Evolutionary conservation across 257 asterid species (phyloP).

Genomic region (Thymus quinquecostatus): DNA sequence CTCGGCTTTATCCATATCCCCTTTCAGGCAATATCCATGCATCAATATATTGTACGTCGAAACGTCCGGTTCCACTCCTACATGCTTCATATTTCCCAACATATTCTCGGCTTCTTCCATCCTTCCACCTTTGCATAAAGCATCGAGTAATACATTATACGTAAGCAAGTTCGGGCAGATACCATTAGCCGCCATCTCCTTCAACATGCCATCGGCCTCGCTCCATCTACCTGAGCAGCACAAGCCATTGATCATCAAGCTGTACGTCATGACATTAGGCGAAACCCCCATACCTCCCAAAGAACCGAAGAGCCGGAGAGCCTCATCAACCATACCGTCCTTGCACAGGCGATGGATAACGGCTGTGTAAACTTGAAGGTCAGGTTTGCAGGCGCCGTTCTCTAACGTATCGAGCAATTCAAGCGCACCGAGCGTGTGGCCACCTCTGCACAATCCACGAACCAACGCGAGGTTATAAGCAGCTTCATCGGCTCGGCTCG

Average conservation of each 20-base stretch:
- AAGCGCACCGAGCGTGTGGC: too few relatives aligned
- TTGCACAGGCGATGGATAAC: not conserved
- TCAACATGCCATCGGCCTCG: not conserved
- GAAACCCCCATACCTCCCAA: not conserved
- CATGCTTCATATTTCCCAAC: too few relatives aligned
- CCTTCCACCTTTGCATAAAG: not conserved
- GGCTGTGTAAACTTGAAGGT: not conserved
- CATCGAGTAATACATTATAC: not conserved
- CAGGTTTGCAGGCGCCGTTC: not conserved
- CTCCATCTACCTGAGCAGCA: not conserved
- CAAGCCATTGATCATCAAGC: not conserved
- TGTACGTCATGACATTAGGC: not conserved
- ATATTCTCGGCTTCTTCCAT: not conserved
- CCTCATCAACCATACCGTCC: not conserved
- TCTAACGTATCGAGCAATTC: not conserved
- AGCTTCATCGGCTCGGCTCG: not conserved
- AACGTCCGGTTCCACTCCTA: not conserved
- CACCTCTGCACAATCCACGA: too few relatives aligned
- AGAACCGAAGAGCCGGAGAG: not conserved
- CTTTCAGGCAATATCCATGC: not conserved
- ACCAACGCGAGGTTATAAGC: too few relatives aligned
- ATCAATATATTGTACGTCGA: not conserved
- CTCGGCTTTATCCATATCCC: not conserved
- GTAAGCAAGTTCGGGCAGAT: not conserved
- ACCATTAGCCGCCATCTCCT: not conserved